phyloP scores from a whole-genome alignment of 148 eudicot genomes.

The Rhododendron ovatum region DNA sequence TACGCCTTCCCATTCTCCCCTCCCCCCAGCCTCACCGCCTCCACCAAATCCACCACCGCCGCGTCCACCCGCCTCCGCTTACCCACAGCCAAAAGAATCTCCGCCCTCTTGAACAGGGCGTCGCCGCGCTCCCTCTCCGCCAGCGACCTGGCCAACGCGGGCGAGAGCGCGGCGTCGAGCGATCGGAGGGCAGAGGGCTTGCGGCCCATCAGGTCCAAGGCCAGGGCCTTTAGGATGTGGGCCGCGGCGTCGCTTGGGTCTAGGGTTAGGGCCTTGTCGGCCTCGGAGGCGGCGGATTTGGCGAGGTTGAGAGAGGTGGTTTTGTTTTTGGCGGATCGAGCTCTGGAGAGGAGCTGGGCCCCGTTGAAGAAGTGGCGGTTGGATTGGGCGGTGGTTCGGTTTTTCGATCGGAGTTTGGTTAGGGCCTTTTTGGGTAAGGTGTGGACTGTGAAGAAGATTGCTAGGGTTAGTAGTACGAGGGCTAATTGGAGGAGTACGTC shows the following conservation, averaged over 20 bases:
- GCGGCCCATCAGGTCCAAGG: conserved; percentile 50
- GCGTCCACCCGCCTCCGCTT: conserved; percentile 52
- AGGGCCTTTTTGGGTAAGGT: conserved; percentile 49
- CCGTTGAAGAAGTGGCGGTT: conserved; percentile 73
- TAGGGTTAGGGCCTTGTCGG: conserved; percentile 57
- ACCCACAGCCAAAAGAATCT: conserved; percentile 50
- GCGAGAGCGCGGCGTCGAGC: conserved; percentile 55
- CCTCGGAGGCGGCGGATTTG: conserved; percentile 50
- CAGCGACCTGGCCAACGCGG: conserved; percentile 41
- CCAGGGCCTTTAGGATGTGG: conserved; percentile 63
- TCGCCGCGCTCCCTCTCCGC: conserved; percentile 51
- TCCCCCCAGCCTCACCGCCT: conserved; percentile 43
- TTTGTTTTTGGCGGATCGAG: conserved; percentile 44
- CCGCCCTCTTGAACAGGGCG: conserved; percentile 72
- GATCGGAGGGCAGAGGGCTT: conserved; percentile 54
- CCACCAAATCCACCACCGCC: conserved; percentile 62
- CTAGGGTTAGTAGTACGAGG: conserved; percentile 41
- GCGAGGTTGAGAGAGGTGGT: conserved; percentile 53
- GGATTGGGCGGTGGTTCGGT: conserved; percentile 47
- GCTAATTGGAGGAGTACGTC: conserved; percentile 38
- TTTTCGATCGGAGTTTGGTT: conserved; percentile 54
- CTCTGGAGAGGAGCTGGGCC: conserved; percentile 67
- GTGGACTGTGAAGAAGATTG: conserved; percentile 51
- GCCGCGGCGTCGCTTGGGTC: conserved; percentile 62
- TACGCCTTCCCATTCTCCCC: conserved; percentile 47